Base-by-base conservation (phyloP, 768 basidiomycete genomes). In the Xanthoconium purpureum region DNA sequence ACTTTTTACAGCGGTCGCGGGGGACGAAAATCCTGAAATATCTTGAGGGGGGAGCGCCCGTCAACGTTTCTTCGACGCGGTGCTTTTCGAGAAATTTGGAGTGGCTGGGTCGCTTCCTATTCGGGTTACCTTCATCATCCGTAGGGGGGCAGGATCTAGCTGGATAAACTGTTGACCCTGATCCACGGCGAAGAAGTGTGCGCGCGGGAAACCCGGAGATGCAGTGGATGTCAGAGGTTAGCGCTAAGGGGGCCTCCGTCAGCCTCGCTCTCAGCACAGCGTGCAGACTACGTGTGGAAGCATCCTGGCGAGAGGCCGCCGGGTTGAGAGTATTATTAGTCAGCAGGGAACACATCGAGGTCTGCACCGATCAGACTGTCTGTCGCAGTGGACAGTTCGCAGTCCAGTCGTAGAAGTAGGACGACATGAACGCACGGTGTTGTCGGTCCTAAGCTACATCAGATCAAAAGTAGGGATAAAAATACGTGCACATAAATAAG, bases 11-110 rank as follows among this genome's bases (percentile, higher is more conserved):
- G 42, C 33, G 18, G 37, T 56, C 54, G 50, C 47, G 67, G 54
- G 57, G 56, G 56, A 54, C 52, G 35, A 52, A 53, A 9, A 48
- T 60, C 68, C 61, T 56, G 63, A 66, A 72, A 70, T 70, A 72
- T 59, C 70, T 52, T 28, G 52, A 35, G 33, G 58, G 61, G 57
- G 56, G 47, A 44, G 33, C 46, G 43, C 47, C 32, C 32, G 33
- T 17, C 30, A 37, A 54, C n/a, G 18, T 17, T 54, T 54, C 69
- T 65, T 70, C 69, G 69, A 70, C 55, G 38, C 66, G 66, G 68
- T 62, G 62, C 66, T 70, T 72, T 71, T 72, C 64, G 68, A 72
- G 47, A 43, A 63, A 57, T 61, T 54, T 14, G 42, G 43, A 33
- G 48, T 57, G 60, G 57, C 55, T 54, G 49, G 52, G 43, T 17